A percentile compares a stretch with the other conserved stretches of the same genome.
These are phyloP conservation scores for Bipolaris victoriae DNA, from an alignment of 2,329 filamentous ascomycete genomes.

Conservation along the genomic window DNA sequence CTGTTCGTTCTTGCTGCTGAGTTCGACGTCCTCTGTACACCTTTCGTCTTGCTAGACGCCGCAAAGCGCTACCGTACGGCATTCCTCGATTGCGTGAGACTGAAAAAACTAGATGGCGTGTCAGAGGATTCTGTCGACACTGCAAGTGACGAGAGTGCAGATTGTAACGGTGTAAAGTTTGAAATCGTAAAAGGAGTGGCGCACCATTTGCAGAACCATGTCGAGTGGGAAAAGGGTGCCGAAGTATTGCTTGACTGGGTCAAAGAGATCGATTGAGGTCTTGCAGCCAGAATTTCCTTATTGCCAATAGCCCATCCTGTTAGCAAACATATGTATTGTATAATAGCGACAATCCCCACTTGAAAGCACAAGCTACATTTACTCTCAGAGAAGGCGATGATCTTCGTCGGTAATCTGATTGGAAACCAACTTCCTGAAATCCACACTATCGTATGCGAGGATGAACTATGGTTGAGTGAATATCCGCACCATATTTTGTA, in stretches of 20 bases:
- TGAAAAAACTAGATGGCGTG: constrained; percentile 41
- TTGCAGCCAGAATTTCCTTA: not conserved
- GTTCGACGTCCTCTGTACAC: constrained; percentile 37
- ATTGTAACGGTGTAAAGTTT: constrained; percentile 49
- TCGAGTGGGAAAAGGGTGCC: constrained; percentile 57
- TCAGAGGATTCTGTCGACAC: constrained; percentile 8
- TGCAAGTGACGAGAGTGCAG: not conserved
- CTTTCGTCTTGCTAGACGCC: constrained; percentile 42
- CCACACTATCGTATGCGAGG: too few relatives aligned
- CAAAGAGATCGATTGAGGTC: not conserved
- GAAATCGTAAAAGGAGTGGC: constrained; percentile 54
- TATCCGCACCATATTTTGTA: too few relatives aligned
- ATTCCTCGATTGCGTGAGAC: constrained; percentile 38
- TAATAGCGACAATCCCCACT: too few relatives aligned
- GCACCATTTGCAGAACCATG: constrained; percentile 63
- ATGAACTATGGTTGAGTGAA: too few relatives aligned
- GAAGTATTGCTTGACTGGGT: constrained; percentile 45
- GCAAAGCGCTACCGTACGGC: constrained; percentile 49
- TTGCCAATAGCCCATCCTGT: too few relatives aligned
- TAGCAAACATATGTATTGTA: too few relatives aligned
- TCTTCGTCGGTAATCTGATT: too few relatives aligned
- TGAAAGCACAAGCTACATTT: too few relatives aligned
- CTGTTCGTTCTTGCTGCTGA: constrained; percentile 37
- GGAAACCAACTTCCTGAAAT: too few relatives aligned
- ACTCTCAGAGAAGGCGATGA: too few relatives aligned